Conservation (phyloP, 495 filamentous ascomycete genomes). For the Penicillium goetzii region DNA sequence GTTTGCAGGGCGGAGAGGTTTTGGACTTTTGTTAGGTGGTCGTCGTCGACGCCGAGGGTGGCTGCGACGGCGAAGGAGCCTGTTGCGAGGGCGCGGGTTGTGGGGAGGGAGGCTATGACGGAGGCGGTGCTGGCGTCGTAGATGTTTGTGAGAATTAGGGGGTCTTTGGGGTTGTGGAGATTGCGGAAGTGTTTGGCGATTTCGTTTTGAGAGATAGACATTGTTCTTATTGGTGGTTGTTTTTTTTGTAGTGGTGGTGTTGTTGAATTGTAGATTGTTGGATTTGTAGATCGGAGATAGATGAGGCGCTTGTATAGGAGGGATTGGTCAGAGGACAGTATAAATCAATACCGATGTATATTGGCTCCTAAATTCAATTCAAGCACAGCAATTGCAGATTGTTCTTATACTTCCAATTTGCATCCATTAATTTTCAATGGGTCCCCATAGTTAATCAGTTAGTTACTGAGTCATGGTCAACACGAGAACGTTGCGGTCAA, state of each 20-base stretch:
- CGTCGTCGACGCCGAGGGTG: slow-evolving; percentile 45
- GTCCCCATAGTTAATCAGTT: background rate
- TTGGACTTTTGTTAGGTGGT: slow-evolving; percentile 47
- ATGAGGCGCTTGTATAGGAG: background rate
- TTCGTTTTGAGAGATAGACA: slow-evolving; percentile 6
- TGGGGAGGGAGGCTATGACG: slow-evolving; percentile 43
- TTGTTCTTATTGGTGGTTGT: background rate
- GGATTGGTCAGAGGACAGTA: background rate
- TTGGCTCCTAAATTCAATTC: background rate
- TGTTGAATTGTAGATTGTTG: background rate
- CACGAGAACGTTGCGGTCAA: slow-evolving; percentile 8
- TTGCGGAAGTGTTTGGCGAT: slow-evolving; percentile 24
- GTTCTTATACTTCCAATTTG: background rate
- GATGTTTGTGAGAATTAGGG: slow-evolving; percentile 57
- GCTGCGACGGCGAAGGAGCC: slow-evolving; percentile 55
- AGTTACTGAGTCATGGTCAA: background rate
- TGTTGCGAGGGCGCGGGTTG: slow-evolving; percentile 55
- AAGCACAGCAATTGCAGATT: background rate
- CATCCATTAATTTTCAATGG: background rate
- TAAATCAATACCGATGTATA: background rate
- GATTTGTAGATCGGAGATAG: background rate
- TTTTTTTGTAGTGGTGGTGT: background rate
- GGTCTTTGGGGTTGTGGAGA: slow-evolving; percentile 52
- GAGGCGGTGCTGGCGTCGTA: slow-evolving; percentile 53
- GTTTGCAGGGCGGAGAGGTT: slow-evolving; percentile 72